Conservation (phyloP, 306 rosid genomes). For the Castanospermum australe region DNA sequence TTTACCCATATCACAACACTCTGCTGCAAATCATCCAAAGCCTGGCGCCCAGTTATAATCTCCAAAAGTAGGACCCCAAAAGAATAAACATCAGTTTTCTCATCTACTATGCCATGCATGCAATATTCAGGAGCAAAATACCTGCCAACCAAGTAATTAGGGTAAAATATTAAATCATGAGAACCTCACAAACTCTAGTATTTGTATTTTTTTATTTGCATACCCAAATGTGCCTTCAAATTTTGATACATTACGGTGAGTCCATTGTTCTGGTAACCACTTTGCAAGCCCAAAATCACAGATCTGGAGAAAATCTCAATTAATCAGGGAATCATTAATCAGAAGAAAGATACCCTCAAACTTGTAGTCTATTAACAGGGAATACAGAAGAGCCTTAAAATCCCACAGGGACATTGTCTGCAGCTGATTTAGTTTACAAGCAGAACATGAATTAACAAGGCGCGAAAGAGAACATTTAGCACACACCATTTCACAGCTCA, state of each 20-base stretch:
- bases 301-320: conserved; percentile 52
- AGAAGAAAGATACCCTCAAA: conserved; percentile 1
- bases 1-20: conserved; percentile 79
- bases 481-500: not conserved
- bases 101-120: conserved; percentile 95
- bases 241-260: conserved; percentile 75
- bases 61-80: conserved; percentile 89
- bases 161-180: not conserved
- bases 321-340: conserved; percentile 1
- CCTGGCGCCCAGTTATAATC: conserved; percentile 83
- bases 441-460: not conserved
- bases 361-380: not conserved
- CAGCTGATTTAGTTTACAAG: not conserved
- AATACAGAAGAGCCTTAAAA: not conserved
- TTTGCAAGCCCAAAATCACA: conserved; percentile 98
- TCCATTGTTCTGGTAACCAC: conserved; percentile 86
- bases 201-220: conserved; percentile 3
- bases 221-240: conserved; percentile 98
- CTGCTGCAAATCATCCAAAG: conserved; percentile 54
- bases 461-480: not conserved
- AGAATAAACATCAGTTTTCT: conserved; percentile 88
- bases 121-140: conserved; percentile 95
- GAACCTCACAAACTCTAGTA: not conserved
- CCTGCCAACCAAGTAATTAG: conserved; percentile 43
- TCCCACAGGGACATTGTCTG: not conserved